Percentiles rank a stretch among this genome's conserved stretches.
Evolutionary conservation across 176 grass and related monocot genomes (phyloP).

Genomic region (Hordeum marinum): DNA sequence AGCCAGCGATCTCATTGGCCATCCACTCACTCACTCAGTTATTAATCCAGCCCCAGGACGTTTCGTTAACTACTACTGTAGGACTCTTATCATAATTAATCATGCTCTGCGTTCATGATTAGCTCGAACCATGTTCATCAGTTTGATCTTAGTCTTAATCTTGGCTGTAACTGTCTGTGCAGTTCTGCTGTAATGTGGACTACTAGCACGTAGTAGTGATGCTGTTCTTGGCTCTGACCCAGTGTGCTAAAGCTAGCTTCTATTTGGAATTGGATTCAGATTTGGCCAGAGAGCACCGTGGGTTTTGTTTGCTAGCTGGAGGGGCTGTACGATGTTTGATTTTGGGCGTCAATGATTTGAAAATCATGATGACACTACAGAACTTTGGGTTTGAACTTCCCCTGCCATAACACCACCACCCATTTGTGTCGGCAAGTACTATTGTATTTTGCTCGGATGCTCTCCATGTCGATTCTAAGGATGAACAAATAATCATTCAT

Average conservation of each 20-base stretch:
- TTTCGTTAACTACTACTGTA: background rate
- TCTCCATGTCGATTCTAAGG: background rate
- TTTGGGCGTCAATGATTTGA: slow-evolving; percentile 37
- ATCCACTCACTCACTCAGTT: background rate
- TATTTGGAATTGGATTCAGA: slow-evolving; percentile 34
- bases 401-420: background rate
- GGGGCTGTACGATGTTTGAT: slow-evolving; percentile 11
- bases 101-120: background rate
- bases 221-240: slow-evolving; percentile 1
- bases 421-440: slow-evolving; percentile 5
- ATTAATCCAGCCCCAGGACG: background rate
- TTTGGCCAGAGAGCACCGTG: background rate
- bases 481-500: background rate
- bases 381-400: background rate
- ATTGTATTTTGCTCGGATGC: too few species aligned
- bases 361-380: background rate
- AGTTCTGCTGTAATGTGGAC: background rate
- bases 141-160: background rate
- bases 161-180: background rate
- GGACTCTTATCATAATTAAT: background rate
- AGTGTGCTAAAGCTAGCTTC: background rate
- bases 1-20: background rate
- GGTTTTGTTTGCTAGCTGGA: slow-evolving; percentile 29
- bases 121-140: background rate
- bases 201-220: background rate